A percentile compares a stretch with the other conserved stretches of the same genome.
These are phyloP conservation scores for Hygrophoropsis aurantiaca DNA, from an alignment of 768 basidiomycete species.

Conservation along the genomic window DNA sequence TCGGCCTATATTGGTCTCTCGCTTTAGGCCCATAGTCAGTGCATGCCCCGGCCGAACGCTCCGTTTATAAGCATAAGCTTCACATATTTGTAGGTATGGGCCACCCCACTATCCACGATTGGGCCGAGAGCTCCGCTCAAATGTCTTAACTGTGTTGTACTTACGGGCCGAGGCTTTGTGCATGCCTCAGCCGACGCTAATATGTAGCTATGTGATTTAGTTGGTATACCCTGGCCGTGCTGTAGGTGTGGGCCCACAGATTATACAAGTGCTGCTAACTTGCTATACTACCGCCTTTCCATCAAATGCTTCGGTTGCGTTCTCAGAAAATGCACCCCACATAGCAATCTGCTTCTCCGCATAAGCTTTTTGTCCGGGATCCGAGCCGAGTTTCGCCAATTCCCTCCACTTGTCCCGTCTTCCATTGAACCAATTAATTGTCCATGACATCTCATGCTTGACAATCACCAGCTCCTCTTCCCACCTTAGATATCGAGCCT, in stretches of 20 bases:
- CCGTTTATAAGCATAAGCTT: no score
- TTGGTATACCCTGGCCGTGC: no score
- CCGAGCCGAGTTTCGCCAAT: background rate
- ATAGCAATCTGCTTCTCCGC: background rate
- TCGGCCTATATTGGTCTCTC: no score
- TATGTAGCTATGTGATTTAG: no score
- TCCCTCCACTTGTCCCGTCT: background rate
- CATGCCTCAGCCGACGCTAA: no score
- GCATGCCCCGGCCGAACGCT: no score
- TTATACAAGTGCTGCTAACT: background rate
- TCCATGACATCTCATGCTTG: slow-evolving; percentile 19
- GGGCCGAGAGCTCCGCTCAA: no score
- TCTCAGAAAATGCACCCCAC: background rate
- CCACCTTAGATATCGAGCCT: slow-evolving; percentile 16
- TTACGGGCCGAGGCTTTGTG: no score
- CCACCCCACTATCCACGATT: no score
- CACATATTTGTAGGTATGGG: no score
- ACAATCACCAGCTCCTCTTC: slow-evolving; percentile 14
- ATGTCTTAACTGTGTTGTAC: no score
- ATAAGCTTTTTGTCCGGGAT: slow-evolving; percentile 1
- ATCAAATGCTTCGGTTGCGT: slow-evolving; percentile 2
- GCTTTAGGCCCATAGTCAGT: no score
- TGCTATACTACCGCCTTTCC: background rate
- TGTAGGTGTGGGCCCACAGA: background rate
- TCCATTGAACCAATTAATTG: slow-evolving; percentile 9